A percentile compares a stretch with the other conserved stretches of the same genome.
Conservation (phyloP, 805 yeast species). For the Yarrowia keelungensis region DNA sequence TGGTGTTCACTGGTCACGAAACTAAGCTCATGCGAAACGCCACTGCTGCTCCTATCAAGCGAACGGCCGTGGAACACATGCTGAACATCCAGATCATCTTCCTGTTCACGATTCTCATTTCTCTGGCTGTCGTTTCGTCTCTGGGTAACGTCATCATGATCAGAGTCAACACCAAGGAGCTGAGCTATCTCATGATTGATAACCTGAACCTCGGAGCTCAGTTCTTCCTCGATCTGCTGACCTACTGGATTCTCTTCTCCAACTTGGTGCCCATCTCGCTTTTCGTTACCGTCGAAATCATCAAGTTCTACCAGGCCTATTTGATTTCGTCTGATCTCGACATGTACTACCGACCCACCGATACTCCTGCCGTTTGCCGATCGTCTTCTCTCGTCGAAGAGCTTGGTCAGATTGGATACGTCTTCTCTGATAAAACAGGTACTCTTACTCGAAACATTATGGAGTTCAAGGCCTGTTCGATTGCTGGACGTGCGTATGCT, state of each 20-base stretch:
- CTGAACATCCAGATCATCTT: conserved; percentile 92
- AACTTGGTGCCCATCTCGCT: conserved; percentile 97
- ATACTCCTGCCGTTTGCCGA: conserved; percentile 93
- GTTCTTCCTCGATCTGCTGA: conserved; percentile 85
- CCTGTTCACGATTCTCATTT: conserved; percentile 77
- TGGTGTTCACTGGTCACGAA: conserved; percentile 96
- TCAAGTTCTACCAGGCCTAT: conserved; percentile 93
- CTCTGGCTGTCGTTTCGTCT: conserved; percentile 79
- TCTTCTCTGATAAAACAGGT: conserved; percentile 97
- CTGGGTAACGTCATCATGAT: conserved; percentile 84
- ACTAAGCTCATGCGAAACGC: conserved; percentile 98
- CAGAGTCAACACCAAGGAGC: conserved; percentile 57
- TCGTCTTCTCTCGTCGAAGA: conserved; percentile 97
- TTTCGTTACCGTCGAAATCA: conserved; percentile 94
- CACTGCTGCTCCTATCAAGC: conserved; percentile 96
- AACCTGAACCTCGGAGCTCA: conserved; percentile 71
- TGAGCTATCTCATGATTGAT: conserved; percentile 71
- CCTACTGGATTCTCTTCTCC: conserved; percentile 95
- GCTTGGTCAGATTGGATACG: conserved; percentile 93
- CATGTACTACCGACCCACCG: conserved; percentile 84
- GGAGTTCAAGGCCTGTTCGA: conserved; percentile 94
- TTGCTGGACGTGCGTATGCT: conserved; percentile 90
- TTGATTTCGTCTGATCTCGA: conserved; percentile 95
- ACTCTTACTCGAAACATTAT: conserved; percentile 93
- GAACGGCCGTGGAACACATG: conserved; percentile 95